Conservation (phyloP, 306 rosid genomes). For the Cicer pinnatifidum region DNA sequence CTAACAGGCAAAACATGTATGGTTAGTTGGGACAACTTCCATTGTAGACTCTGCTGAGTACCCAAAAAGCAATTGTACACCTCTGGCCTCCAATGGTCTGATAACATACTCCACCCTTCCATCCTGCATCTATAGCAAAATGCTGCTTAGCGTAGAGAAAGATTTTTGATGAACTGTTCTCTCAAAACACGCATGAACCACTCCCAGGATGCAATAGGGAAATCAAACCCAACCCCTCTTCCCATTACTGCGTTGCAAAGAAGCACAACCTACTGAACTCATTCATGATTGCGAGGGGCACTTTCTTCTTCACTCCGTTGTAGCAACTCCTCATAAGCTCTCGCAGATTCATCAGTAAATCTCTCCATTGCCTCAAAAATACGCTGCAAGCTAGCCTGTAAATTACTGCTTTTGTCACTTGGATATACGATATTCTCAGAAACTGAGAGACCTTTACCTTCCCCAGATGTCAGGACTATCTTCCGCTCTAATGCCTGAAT, state of each 20-base stretch:
- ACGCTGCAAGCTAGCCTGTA: slow-evolving; percentile 83
- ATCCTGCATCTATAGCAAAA: slow-evolving; percentile 34
- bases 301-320: slow-evolving; percentile 75
- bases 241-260: background rate
- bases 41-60: slow-evolving; percentile 3
- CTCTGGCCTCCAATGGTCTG: slow-evolving; percentile 12
- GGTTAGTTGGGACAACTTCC: slow-evolving; percentile 16
- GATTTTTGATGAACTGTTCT: background rate
- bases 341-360: slow-evolving; percentile 70
- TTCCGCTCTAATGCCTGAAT: slow-evolving; percentile 84
- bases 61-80: slow-evolving; percentile 14
- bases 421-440: slow-evolving; percentile 69
- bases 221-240: slow-evolving; percentile 38
- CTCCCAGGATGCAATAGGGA: slow-evolving; percentile 4
- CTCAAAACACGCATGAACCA: slow-evolving; percentile 1
- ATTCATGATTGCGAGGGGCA: slow-evolving; percentile 48
- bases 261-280: slow-evolving; percentile 47
- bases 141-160: slow-evolving; percentile 7
- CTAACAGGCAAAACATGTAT: slow-evolving; percentile 23
- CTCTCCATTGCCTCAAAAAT: slow-evolving; percentile 97
- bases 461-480: slow-evolving; percentile 61
- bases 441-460: slow-evolving; percentile 56
- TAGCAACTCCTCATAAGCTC: slow-evolving; percentile 80
- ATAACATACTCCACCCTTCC: slow-evolving; percentile 32
- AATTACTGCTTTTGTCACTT: slow-evolving; percentile 76